These are phyloP conservation scores for Phytophthora tentaculata DNA, from an alignment of 352 stramenopile species.

Conservation along the genomic window DNA sequence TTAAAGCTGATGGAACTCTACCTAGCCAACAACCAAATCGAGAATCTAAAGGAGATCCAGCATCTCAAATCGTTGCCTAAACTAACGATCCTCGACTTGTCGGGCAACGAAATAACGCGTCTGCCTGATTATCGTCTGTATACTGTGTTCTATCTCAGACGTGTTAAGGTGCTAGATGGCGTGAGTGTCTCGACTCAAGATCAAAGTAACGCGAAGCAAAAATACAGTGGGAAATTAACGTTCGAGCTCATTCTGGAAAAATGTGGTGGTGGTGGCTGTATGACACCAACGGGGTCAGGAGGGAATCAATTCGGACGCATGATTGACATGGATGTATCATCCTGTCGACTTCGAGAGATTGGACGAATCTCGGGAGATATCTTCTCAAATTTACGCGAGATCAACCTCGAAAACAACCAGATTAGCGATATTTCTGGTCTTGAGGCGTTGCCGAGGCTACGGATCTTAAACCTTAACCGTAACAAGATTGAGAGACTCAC, in stretches of 20 bases:
- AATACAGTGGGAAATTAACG: slow-evolving; percentile 88
- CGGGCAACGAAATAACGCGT: slow-evolving; percentile 78
- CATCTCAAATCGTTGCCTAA: slow-evolving; percentile 83
- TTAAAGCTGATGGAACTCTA: slow-evolving; percentile 89
- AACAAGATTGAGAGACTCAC: slow-evolving; percentile 77
- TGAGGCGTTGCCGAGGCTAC: slow-evolving; percentile 64
- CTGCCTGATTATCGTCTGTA: slow-evolving; percentile 81
- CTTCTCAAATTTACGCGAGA: slow-evolving; percentile 68
- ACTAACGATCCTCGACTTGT: slow-evolving; percentile 87
- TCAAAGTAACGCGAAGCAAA: slow-evolving; percentile 84
- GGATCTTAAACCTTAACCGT: slow-evolving; percentile 72
- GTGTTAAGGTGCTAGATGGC: slow-evolving; percentile 87
- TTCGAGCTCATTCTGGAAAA: slow-evolving; percentile 88
- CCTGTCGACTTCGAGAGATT: slow-evolving; percentile 77
- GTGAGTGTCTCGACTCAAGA: slow-evolving; percentile 76
- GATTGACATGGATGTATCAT: slow-evolving; percentile 75
- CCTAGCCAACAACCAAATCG: slow-evolving; percentile 85
- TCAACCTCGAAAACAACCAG: slow-evolving; percentile 90
- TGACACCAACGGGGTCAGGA: slow-evolving; percentile 6
- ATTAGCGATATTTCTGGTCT: slow-evolving; percentile 78
- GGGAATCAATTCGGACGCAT: slow-evolving; percentile 64
- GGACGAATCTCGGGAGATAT: slow-evolving; percentile 55
- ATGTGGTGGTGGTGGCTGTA: slow-evolving; percentile 38
- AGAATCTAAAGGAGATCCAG: slow-evolving; percentile 81
- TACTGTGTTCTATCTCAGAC: slow-evolving; percentile 76